Conservation (phyloP, 2,329 filamentous ascomycete genomes). For the Ophiocordyceps camponoti-leonardi region DNA sequence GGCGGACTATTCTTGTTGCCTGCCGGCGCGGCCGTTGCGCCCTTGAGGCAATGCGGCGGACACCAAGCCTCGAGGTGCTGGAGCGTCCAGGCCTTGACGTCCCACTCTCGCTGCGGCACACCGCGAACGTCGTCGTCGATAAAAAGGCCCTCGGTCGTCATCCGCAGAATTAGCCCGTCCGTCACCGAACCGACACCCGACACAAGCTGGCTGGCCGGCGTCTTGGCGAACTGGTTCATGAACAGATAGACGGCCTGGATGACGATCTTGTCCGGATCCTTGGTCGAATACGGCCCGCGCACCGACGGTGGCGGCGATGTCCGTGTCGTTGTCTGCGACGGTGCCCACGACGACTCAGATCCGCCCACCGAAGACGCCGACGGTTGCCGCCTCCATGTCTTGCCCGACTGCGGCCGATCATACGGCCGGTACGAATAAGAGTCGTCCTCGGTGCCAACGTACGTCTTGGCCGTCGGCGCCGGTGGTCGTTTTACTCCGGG, state of each 20-base stretch:
- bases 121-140: slow-evolving; percentile 89
- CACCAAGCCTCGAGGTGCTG: slow-evolving; percentile 85
- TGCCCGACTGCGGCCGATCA: slow-evolving; percentile 40
- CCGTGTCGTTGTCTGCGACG: slow-evolving; percentile 66
- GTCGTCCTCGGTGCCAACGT: slow-evolving; percentile 44
- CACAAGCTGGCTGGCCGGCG: slow-evolving; percentile 79
- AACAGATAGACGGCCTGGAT: slow-evolving; percentile 88
- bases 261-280: slow-evolving; percentile 89
- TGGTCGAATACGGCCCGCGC: slow-evolving; percentile 65
- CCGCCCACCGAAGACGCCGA: slow-evolving; percentile 51
- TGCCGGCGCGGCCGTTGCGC: slow-evolving; percentile 20
- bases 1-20: slow-evolving; percentile 20
- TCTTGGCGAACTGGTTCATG: slow-evolving; percentile 74
- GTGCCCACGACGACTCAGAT: slow-evolving; percentile 75
- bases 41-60: slow-evolving; percentile 41
- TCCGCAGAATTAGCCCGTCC: slow-evolving; percentile 79
- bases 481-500: slow-evolving; percentile 22
- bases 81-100: slow-evolving; percentile 94
- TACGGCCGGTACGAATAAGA: slow-evolving; percentile 63
- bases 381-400: slow-evolving; percentile 33
- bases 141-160: slow-evolving; percentile 87
- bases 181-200: slow-evolving; percentile 74
- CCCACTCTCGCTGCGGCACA: slow-evolving; percentile 94
- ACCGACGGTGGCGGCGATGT: slow-evolving; percentile 71
- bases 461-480: slow-evolving; percentile 36